A percentile compares a stretch with the other conserved stretches of the same genome.
Conservation (phyloP, 78 protist species). For the Bigelowiella natans region DNA sequence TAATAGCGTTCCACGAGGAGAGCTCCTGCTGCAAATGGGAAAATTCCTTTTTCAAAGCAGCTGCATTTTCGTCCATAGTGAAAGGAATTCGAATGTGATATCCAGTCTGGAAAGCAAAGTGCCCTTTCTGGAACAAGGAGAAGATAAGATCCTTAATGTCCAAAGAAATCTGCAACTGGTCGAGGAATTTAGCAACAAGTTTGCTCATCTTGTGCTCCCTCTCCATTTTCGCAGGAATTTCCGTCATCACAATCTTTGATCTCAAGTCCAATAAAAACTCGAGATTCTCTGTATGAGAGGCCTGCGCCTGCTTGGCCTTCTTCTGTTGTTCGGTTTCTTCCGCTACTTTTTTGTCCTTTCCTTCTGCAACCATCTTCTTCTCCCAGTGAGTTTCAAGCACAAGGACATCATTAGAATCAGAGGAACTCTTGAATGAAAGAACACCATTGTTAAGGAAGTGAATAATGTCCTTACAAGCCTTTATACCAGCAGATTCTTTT, state of each 20-base stretch:
- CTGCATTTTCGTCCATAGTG: not conserved
- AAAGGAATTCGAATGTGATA: not conserved
- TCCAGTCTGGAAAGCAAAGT: not conserved
- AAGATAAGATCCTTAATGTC: not conserved
- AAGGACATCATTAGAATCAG: not conserved
- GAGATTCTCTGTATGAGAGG: not conserved
- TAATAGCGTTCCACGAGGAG: not conserved
- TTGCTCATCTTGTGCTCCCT: conserved; percentile 5
- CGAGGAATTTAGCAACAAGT: not conserved
- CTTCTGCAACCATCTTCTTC: too few relatives aligned
- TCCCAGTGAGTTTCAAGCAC: not conserved
- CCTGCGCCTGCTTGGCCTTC: too few relatives aligned
- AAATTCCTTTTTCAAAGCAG: not conserved
- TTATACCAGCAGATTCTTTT: not conserved
- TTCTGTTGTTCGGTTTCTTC: too few relatives aligned
- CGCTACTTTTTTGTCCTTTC: too few relatives aligned
- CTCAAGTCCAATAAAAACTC: not conserved
- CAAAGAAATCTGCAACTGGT: not conserved
- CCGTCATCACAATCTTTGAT: not conserved
- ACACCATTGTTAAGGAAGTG: not conserved
- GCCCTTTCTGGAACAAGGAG: not conserved
- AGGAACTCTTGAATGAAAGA: not conserved
- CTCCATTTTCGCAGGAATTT: not conserved
- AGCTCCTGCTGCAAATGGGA: not conserved
- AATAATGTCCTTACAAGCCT: not conserved